Base-by-base conservation (phyloP, 2,329 filamentous ascomycete species). In the Fusarium verrucosum region DNA sequence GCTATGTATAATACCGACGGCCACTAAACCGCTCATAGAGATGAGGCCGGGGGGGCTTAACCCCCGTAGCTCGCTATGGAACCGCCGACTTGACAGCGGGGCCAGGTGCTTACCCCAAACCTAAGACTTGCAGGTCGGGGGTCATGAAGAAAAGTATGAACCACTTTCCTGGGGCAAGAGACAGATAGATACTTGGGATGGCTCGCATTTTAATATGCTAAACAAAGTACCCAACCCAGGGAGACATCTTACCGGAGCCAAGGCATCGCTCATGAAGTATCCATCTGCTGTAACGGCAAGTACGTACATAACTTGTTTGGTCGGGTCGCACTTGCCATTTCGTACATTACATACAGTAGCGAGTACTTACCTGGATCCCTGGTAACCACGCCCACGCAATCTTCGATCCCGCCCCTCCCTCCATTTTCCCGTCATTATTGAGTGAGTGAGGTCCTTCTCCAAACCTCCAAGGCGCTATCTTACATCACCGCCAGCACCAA, bases 321-420 rank as follows among this genome's bases (percentile, higher is more conserved):
- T 42, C 43, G 52, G 58, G 56, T 50, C 38, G 37, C 46, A 43
- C 50, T 32, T 38, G 41, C 45, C 28, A 58, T 58, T 58, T 58
- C 54, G 52, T 58, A 49, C 35, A 35, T n/a, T n/a, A n/a, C n/a
- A n/a, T n/a, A n/a, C n/a, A n/a, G 54, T 58, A 42, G 45, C 20
- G 36, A 50, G 46, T 17, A 51, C 22, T 28, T 23, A 26, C 23
- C 23, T 23, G 32, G 38, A 28, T 28, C 45, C 36, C 36, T 36
- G 50, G 41, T n/a, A n/a, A n/a, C 54, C 40, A 55, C 28, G 44
- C 59, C 53, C 44, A 62, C 30, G 49, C 57, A 62, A 38, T 63
- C 53, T 64, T 67, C 64, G 64, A 65, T 68, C 64, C 65, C 64
- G 64, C 64, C 65, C 65, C 65, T 65, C 52, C 66, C 47, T 65